These are phyloP conservation scores for Eucalyptus shirleyi DNA, from an alignment of 345 rosid genomes.

Conservation along the genomic window DNA sequence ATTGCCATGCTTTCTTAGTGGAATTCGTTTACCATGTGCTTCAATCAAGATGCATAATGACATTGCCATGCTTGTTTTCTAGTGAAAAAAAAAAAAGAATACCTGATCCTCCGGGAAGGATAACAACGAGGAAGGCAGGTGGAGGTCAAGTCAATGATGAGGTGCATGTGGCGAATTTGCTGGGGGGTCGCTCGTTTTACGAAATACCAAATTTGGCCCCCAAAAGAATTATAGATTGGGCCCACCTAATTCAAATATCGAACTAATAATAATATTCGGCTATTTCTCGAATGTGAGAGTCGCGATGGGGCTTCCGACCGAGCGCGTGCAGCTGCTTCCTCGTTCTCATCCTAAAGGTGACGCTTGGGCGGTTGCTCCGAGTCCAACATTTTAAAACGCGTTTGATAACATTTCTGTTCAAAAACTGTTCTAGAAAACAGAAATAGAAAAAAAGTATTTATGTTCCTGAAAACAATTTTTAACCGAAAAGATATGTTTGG, in stretches of 20 bases:
- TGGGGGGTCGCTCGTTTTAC: neutral
- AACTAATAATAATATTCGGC: neutral
- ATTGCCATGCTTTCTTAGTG: neutral
- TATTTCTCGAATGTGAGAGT: neutral
- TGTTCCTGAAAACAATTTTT: too few species aligned
- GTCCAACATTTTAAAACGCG: neutral
- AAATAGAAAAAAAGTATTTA: too few species aligned
- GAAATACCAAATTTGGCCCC: neutral
- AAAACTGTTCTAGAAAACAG: fast-evolving
- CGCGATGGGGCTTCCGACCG: neutral
- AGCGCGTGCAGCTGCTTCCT: neutral
- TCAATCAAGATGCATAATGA: neutral
- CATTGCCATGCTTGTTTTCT: neutral
- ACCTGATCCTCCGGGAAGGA: neutral
- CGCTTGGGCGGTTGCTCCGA: neutral
- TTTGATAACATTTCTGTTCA: fast-evolving
- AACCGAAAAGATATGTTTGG: too few species aligned
- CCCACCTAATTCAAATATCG: neutral
- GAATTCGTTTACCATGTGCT: neutral
- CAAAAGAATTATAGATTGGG: neutral
- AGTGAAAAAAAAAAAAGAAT: neutral
- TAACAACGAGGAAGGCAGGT: neutral
- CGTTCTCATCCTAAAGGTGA: too few species aligned
- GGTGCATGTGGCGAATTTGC: neutral
- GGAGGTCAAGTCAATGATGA: neutral